Base-by-base conservation (phyloP, 2,329 filamentous ascomycete species). In the Aspergillus sp. region DNA sequence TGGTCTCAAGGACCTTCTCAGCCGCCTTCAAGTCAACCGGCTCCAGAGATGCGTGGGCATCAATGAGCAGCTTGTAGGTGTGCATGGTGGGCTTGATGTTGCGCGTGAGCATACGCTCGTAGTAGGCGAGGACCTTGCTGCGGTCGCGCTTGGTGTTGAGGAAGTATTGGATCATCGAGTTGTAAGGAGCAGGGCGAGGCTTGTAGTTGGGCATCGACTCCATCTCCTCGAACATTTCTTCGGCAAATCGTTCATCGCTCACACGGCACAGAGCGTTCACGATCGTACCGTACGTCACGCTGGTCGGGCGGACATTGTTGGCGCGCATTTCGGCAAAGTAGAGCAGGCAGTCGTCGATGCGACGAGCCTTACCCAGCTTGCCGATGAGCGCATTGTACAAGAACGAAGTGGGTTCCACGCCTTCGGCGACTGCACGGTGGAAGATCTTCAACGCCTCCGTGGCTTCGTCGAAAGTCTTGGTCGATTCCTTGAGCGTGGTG, bases 121-220 rank as follows among this genome's bases (percentile, higher is more conserved):
- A 97, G 80, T 97, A 99, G 30, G 86, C 82, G 20, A 99, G 81
- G 4, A 96, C 93, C 83, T 97, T 97, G 71, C 81, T 77, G 76
- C 94, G 93, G 72, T 99, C 93, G 49, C 91, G 90, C 83, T 97
- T 97, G 50, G 93, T 97, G 52, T 90, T 95, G 61, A 97, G 80
- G 83, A 97, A 99, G 77, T 96, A 97, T 71, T 99, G 94, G 85
- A 99, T 99, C 86, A 99, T 89, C 74, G 90, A 95, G 79, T 99
- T 96, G 81, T 99, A 99, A 1, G 94, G 94, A 20, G 94, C 94
- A 22, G 94, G 92, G 9, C 94, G 88, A 38, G 94, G 90, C 79
- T 96, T 97, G 83, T 99, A 99, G 78, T 99, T 99, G 52, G 91
- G 88, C 87, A 95, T 96, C 44, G 87, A 85, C 78, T 99, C 94